Base-by-base conservation (phyloP, 192 early-diverging fungal genomes). In the Umbelopsis ramanniana region DNA sequence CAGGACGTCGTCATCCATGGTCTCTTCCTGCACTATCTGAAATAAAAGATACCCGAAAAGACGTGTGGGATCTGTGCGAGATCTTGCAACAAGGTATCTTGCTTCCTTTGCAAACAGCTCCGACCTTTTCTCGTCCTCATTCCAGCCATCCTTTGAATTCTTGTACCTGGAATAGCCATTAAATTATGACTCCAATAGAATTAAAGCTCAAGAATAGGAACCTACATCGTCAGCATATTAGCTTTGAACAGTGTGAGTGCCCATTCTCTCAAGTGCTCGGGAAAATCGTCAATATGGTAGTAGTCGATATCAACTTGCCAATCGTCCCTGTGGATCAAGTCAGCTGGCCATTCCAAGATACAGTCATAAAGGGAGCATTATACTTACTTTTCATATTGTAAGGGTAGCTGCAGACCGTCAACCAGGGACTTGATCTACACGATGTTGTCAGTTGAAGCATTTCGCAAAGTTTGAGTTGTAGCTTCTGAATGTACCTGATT, bases 141-240 rank as follows among this genome's bases (percentile, higher is more conserved):
- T 77, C 90, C 90, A 92, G 24, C 90, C 89, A 46, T 89, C 87
- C 33, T 89, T 86, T 14, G 90, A 89, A 10, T 81, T 80, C 60
- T 80, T 76, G 68, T 91, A 91, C 22, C 89, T 90, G 29, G 11
- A 19, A 63, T 4, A 14, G 0, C 4, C 23, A 9, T 23, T 26
- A 2, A 8, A 38, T 45, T 15, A 24, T 46, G 43, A 35, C 8
- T 21, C 11, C 21, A 7, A 9, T 48, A 24, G 35, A 48, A 3
- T 35, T n/a, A 37, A 47, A 38, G 11, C 4, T 38, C 4, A 9
- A 67, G 12, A 22, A 19, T 21, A 29, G 29, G n/a, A 21, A 52
- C 81, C 78, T 82, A 92, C 89, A 89, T 72, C 11, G 85, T 80
- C 38, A 85, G 78, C 66, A 92, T 76, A 69, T 92, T 92, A 10